A percentile compares a stretch with the other conserved stretches of the same genome.
phyloP scores from a whole-genome alignment of 75 land plant species.

The Cunninghamia lanceolata region DNA sequence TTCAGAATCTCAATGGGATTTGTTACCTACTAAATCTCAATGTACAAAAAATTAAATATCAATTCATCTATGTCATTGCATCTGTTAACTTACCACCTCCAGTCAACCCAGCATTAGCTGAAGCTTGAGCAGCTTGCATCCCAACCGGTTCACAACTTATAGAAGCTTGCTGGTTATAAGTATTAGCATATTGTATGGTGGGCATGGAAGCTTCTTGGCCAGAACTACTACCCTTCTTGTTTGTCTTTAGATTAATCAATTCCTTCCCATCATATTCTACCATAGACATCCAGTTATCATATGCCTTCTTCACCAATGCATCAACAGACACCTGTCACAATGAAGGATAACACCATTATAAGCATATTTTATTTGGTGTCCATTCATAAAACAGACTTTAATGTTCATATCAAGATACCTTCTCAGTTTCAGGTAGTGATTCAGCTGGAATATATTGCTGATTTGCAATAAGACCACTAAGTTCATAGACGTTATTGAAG shows the following conservation, averaged over 20 bases:
- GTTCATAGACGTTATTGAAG: conserved; percentile 85
- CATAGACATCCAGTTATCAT: conserved; percentile 85
- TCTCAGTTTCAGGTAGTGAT: conserved; percentile 74
- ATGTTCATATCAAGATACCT: conserved; percentile 45
- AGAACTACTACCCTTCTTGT: conserved; percentile 20
- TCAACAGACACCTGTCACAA: conserved; percentile 69
- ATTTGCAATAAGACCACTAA: conserved; percentile 67
- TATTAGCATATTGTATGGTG: conserved; percentile 20
- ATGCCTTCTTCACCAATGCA: conserved; percentile 80
- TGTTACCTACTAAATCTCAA: background rate
- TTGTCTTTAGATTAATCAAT: conserved; percentile 29
- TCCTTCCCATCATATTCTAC: conserved; percentile 84
- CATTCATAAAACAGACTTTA: background rate
- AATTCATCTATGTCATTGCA: background rate
- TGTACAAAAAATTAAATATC: background rate
- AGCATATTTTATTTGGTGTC: conserved; percentile 5
- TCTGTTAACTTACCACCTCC: conserved; percentile 20
- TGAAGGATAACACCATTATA: background rate
- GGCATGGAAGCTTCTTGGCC: conserved; percentile 18
- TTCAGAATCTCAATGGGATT: no score
- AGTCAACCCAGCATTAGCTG: conserved; percentile 20
- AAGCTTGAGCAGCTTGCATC: conserved; percentile 25
- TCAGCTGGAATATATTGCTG: conserved; percentile 75
- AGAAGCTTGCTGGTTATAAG: conserved; percentile 36
- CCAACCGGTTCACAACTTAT: conserved; percentile 15